phyloP scores from a whole-genome alignment of 192 early-diverging fungal genomes.

The Backusella luteola region DNA sequence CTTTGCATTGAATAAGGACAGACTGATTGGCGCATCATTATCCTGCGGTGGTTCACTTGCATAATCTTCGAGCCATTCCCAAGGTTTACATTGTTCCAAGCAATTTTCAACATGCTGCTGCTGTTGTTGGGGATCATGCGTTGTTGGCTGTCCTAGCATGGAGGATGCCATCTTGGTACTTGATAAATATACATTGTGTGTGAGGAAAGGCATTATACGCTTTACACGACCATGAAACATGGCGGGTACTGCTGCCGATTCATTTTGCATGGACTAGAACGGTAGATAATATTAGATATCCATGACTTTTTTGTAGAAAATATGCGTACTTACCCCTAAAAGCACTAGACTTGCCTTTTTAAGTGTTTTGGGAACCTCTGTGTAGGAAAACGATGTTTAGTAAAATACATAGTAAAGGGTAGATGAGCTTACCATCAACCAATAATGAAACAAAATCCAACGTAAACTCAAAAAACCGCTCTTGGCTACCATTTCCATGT shows the following conservation, averaged over 20 bases:
- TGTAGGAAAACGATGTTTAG: not conserved
- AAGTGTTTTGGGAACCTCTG: constrained; percentile 41
- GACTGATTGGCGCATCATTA: constrained; percentile 35
- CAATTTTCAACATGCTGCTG: constrained; percentile 20
- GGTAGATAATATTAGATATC: not conserved
- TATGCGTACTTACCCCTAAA: constrained; percentile 32
- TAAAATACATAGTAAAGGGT: not conserved
- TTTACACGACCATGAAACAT: constrained; percentile 50
- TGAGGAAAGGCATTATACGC: constrained; percentile 51
- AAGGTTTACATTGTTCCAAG: constrained; percentile 45
- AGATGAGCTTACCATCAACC: constrained; percentile 41
- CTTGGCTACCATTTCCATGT: constrained; percentile 53
- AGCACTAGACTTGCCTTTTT: constrained; percentile 43
- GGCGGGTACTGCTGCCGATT: constrained; percentile 38
- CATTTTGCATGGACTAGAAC: constrained; percentile 18
- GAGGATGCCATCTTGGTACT: constrained; percentile 35
- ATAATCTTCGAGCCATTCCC: constrained; percentile 59
- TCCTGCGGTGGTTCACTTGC: constrained; percentile 38
- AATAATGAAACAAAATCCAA: constrained; percentile 51
- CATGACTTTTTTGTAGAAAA: too few species aligned
- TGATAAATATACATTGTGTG: constrained; percentile 54
- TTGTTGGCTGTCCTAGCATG: constrained; percentile 13
- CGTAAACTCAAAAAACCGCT: constrained; percentile 55
- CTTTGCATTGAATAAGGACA: constrained; percentile 30
- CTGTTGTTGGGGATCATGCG: constrained; percentile 18